A percentile compares a stretch with the other conserved stretches of the same genome.
phyloP scores from a whole-genome alignment of 768 basidiomycete species.

The Xerocomellus intermedius region DNA sequence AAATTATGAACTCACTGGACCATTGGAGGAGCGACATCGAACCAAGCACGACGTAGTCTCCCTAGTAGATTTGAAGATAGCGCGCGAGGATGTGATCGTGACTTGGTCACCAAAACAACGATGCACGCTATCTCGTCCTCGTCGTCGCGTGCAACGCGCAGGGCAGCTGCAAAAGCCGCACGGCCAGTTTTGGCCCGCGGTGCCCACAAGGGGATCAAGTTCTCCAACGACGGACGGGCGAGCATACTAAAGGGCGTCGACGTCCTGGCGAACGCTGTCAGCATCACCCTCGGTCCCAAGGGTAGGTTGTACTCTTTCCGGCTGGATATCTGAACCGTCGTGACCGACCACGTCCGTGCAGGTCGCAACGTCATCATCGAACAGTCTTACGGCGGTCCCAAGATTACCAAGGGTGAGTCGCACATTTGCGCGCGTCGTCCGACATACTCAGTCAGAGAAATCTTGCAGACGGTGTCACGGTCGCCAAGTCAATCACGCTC shows the following conservation, averaged over 20 bases:
- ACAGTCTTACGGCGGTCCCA: constrained; percentile 83
- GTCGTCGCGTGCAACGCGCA: constrained; percentile 67
- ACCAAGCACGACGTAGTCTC: too few relatives aligned
- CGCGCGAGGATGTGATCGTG: too few relatives aligned
- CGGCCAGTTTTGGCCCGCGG: constrained; percentile 59
- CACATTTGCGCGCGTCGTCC: not conserved
- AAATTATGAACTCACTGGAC: not conserved
- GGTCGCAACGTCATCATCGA: constrained; percentile 99
- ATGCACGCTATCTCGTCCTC: constrained; percentile 52
- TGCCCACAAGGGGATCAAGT: constrained; percentile 95
- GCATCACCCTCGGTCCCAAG: constrained; percentile 95
- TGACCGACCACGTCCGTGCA: constrained; percentile 30
- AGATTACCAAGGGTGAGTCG: constrained; percentile 89
- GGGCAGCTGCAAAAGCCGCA: constrained; percentile 57
- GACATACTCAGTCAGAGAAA: constrained; percentile 2
- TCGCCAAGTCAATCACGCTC: constrained; percentile 90
- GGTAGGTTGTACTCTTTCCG: constrained; percentile 34
- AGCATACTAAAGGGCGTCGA: constrained; percentile 95
- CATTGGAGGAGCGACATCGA: constrained; percentile 4
- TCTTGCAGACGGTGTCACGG: constrained; percentile 88
- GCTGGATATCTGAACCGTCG: not conserved
- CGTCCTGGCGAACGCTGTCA: constrained; percentile 94
- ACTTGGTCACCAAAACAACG: not conserved
- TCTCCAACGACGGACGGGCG: constrained; percentile 93
- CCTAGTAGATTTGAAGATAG: too few relatives aligned